phyloP scores from a whole-genome alignment of 2,329 filamentous ascomycete species.

The Ustilaginoidea virens region DNA sequence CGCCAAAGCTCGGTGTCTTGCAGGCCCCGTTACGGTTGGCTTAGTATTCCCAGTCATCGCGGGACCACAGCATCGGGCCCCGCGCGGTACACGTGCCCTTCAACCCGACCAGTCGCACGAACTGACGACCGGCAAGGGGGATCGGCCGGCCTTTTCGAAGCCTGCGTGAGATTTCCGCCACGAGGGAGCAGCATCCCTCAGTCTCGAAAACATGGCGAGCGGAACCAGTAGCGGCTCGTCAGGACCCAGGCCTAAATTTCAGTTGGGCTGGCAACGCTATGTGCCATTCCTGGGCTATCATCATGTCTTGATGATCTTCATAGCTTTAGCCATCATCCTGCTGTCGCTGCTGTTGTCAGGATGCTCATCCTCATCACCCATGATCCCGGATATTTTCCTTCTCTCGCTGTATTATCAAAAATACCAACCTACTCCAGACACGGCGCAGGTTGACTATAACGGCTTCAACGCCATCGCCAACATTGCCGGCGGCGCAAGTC shows the following conservation, averaged over 20 bases:
- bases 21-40: no score
- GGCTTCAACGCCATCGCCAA: slow-evolving; percentile 75
- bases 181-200: background rate
- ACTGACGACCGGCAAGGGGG: slow-evolving; percentile 1
- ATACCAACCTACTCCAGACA: slow-evolving; percentile 69
- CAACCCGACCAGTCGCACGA: slow-evolving; percentile 3
- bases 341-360: slow-evolving; percentile 84
- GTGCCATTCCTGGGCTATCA: slow-evolving; percentile 58
- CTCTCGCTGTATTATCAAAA: slow-evolving; percentile 93
- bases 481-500: slow-evolving; percentile 68
- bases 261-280: slow-evolving; percentile 42
- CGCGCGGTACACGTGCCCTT: slow-evolving; percentile 3
- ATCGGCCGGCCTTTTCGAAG: slow-evolving; percentile 1
- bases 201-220: slow-evolving; percentile 6
- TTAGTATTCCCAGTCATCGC: no score
- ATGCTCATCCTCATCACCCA: slow-evolving; percentile 88
- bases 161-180: background rate
- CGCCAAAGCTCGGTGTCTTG: no score
- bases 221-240: slow-evolving; percentile 10
- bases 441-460: slow-evolving; percentile 80
- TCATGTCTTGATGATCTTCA: slow-evolving; percentile 94
- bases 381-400: slow-evolving; percentile 92
- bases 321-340: slow-evolving; percentile 84
- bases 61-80: no score
- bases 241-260: slow-evolving; percentile 21